Base-by-base conservation (phyloP, 352 stramenopile species). In the Phytophthora vignae region DNA sequence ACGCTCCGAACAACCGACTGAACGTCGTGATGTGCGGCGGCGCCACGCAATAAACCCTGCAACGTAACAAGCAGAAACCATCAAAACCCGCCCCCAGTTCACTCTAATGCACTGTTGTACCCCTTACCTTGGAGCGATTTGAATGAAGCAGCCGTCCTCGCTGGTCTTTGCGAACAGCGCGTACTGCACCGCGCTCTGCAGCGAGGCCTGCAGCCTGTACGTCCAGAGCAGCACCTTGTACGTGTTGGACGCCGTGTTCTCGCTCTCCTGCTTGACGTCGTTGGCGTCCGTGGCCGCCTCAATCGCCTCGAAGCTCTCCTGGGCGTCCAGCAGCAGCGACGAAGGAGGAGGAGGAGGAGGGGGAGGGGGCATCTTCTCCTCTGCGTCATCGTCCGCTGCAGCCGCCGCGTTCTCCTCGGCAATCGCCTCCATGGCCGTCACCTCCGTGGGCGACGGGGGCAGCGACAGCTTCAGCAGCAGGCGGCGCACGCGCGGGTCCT, bases 1-100 rank as follows among this genome's bases (percentile, higher is more conserved):
- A 84, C 19, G 82, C 78, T 4, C 83, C 83, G 68, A 95, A 91
- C 10, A 95, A 61, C 7, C 86, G 83, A 54, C 84, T 90, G 50
- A 95, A 92, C 38, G 78, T 92, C 44, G 88, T 95, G 58, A 94
- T 79, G 53, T 94, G 91, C 46, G 82, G 78, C n/a, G 88, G 88
- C 1, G 85, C 86, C 25, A 95, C 85, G 55, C 86, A 95, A 61
- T 85, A 94, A 27, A 95, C 84, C 52, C 88, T 95, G 55, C 58
- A 74, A 29, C 2, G 1, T 3, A 27, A 56, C 9, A 60, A 64
- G 40, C 21, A 67, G 29, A 21, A 57, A 63, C 17, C 19, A 55
- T 64, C 42, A 46, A 25, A 54, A 49, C 54, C 17, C 21, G 38
- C 14, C 25, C 50, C 31, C n/a, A 40, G 1, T 55, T 21, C n/a